Evolutionary conservation across 2,329 filamentous ascomycete species (phyloP).

Genomic region (Fusarium sp.): DNA sequence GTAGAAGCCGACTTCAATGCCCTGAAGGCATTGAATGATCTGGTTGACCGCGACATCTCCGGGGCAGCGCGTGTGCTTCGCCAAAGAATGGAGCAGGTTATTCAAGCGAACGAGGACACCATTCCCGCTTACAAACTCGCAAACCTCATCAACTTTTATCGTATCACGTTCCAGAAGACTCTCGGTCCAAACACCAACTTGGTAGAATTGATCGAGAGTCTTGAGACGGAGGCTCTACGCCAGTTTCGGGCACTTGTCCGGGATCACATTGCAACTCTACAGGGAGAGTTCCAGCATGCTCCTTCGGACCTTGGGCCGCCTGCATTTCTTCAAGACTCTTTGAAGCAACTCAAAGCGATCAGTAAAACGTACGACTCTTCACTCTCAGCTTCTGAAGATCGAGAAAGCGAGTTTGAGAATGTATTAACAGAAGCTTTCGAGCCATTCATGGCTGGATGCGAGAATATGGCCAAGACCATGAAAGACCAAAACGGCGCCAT

Average conservation of each 20-base stretch:
- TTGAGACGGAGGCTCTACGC: conserved; percentile 83
- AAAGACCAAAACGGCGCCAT: conserved; percentile 74
- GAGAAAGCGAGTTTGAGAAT: conserved; percentile 79
- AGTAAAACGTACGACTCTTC: conserved; percentile 92
- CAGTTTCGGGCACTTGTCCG: conserved; percentile 88
- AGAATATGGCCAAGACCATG: conserved; percentile 76
- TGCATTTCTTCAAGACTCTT: conserved; percentile 83
- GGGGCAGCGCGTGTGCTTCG: conserved; percentile 88
- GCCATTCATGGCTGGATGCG: conserved; percentile 85
- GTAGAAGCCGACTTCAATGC: conserved; percentile 79
- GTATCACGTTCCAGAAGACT: conserved; percentile 85
- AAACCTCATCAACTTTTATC: conserved; percentile 92
- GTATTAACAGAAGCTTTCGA: conserved; percentile 87
- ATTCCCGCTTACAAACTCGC: conserved; percentile 91
- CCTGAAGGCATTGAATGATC: conserved; percentile 83
- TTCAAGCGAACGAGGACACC: conserved; percentile 92
- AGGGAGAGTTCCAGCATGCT: conserved; percentile 78
- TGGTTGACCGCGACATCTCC: conserved; percentile 88
- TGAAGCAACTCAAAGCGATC: conserved; percentile 83
- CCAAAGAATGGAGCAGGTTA: conserved; percentile 90
- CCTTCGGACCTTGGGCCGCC: conserved; percentile 84
- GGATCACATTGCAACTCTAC: conserved; percentile 83
- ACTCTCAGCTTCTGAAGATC: conserved; percentile 71
- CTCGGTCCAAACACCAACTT: conserved; percentile 79
- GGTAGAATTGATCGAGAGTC: conserved; percentile 75